Evolutionary conservation across 2,329 filamentous ascomycete species (phyloP).

Genomic region (Dothistroma septosporum): DNA sequence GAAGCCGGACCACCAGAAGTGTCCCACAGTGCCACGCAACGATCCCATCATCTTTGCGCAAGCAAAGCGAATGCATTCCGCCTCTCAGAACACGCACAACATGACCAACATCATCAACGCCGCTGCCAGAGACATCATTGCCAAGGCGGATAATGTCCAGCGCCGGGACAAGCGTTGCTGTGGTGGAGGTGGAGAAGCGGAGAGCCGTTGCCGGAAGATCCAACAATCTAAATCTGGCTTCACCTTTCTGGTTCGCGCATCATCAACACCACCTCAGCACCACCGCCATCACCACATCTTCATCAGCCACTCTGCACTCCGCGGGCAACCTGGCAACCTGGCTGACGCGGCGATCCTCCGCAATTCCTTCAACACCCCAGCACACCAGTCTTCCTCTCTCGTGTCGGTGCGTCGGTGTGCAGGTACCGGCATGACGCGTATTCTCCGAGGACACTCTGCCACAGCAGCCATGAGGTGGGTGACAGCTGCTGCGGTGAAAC

Average conservation of each 20-base stretch:
- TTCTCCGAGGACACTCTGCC: conserved; percentile 16
- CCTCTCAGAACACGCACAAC: no score
- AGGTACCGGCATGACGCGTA: conserved; percentile 23
- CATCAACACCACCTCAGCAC: background rate
- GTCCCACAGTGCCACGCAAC: no score
- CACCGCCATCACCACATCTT: background rate
- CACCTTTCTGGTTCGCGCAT: background rate
- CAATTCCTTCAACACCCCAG: conserved; percentile 1
- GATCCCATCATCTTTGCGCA: no score
- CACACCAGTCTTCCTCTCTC: background rate
- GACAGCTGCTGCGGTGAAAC: background rate
- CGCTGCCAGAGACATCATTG: no score
- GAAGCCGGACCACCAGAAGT: no score
- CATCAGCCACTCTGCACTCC: conserved; percentile 3
- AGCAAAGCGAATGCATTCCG: no score
- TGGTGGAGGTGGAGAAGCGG: no score
- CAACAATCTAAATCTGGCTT: background rate
- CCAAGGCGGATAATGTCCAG: no score
- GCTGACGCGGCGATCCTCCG: conserved; percentile 1
- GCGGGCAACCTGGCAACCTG: background rate
- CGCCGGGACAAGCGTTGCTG: no score
- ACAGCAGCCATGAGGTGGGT: background rate
- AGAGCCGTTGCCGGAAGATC: no score
- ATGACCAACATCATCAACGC: no score
- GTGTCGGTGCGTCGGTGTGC: background rate